These are phyloP conservation scores for Penicillium bialowiezense DNA, from an alignment of 495 filamentous ascomycete genomes.

Conservation along the genomic window DNA sequence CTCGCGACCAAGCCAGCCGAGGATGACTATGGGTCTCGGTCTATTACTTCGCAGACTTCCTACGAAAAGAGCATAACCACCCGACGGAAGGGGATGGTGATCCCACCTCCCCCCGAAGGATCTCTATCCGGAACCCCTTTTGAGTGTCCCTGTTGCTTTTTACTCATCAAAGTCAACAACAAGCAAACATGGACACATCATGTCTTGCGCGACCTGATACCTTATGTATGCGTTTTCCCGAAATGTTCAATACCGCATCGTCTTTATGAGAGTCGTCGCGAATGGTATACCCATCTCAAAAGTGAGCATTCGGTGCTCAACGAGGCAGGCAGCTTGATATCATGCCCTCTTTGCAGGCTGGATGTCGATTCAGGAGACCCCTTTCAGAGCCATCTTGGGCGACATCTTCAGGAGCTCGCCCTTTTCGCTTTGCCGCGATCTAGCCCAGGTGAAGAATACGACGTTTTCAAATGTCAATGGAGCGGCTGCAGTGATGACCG, in stretches of 20 bases:
- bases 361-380: background rate
- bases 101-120: slow-evolving; percentile 10
- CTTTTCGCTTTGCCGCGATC: slow-evolving; percentile 13
- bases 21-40: no score
- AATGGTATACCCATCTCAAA: slow-evolving; percentile 24
- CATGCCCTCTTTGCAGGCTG: slow-evolving; percentile 13
- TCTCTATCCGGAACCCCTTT: slow-evolving; percentile 9
- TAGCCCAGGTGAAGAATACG: no score
- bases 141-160: slow-evolving; percentile 30
- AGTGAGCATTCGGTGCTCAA: no score
- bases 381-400: slow-evolving; percentile 13
- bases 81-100: no score
- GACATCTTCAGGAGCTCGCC: slow-evolving; percentile 21
- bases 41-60: slow-evolving; percentile 11
- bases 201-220: slow-evolving; percentile 28
- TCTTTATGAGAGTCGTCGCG: slow-evolving; percentile 19
- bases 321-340: no score
- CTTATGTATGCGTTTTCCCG: slow-evolving; percentile 23
- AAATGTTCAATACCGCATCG: slow-evolving; percentile 15
- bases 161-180: slow-evolving; percentile 12
- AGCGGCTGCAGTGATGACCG: no score
- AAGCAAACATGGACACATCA: slow-evolving; percentile 20
- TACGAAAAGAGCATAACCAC: no score
- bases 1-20: no score
- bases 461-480: no score